Evolutionary conservation across 345 rosid genomes (phyloP), one percentile per base, ranked within the genome.

Genomic region (Syzygium grande): DNA sequence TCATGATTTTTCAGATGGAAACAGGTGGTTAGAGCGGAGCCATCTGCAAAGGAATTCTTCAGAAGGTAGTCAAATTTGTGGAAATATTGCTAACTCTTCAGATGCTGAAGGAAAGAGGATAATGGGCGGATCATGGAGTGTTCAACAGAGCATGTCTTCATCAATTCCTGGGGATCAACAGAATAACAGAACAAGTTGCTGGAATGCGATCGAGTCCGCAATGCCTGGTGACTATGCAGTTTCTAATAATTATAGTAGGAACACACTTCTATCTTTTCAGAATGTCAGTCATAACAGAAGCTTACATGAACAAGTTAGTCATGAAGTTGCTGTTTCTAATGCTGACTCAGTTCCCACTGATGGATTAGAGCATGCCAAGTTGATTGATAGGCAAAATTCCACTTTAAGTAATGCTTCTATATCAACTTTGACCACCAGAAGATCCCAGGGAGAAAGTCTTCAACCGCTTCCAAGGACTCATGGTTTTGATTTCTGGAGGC

Each of bases 11-110:
- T 93, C 87, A 30, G 93, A 90, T 85, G 92, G 92, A 91, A 88
- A 88, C 88, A 92, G 89, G 84, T 89, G 88, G 90, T 87, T 92
- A 87, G 94, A 94, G 90, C 88, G 84, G 51, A 90, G 91, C 91
- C 85, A 73, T 86, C 61, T 88, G 78, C 93, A 92, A 89, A 93
- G 89, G 89, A 88, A 94, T 84, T 89, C 89, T 89, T 86, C 89
- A 85, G 94, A 92, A 84, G 92, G 90, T 30, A 89, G 90, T 91
- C 92, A 88, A 86, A 78, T 88, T 87, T 88, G 85, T 87, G 93
- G 91, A 87, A 93, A 91, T 90, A 86, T 86, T 87, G 88, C 89
- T 84, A 89, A 87, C 87, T 89, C 93, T 86, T 86, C 92, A 54
- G 89, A 90, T 84, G 84, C 90, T 25, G 96, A 91, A 78, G 54